Base-by-base conservation (phyloP, 129 eudicot species). In the Logfia minima region DNA sequence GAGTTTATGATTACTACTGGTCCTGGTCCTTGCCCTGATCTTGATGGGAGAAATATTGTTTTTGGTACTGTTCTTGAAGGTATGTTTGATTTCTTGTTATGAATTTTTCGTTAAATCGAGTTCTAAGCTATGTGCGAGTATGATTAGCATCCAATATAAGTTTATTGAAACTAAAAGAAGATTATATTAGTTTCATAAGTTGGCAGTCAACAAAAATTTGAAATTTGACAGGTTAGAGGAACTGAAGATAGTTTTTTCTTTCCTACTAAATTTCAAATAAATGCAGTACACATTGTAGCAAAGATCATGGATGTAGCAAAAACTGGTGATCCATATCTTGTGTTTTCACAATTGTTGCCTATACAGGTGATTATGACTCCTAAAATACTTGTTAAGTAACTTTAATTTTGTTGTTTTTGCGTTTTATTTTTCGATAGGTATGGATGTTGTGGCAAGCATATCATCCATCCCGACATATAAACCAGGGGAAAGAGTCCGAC, bases 1-100 rank as follows among this genome's bases (percentile, higher is more conserved):
- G 99, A 94, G 92, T 94, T 94, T 68, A 69, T 94, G 96, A 89
- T 94, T 16, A 94, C 99, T 18, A 94, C 99, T 6, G 99, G 99
- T 17, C 99, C 99, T 0, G 99, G 92, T 18, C 99, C 99, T 0
- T 91, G 96, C 67, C 99, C 99, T 21, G 88, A 94, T 78, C 97
- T 94, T 63, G 99, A 94, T 82, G 82, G 79, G 14, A 80, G 78
- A 72, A 94, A 94, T 71, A 91, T 94, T 64, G 94, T 94, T 28
- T 94, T 94, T 85, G 99, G 99, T 10, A 29, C 89, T 52, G 99
- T 94, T 67, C 96, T 94, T 77, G 97, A 94, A 91, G 99, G 99
- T 94, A 31, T 79, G 72, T 52, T 39, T 16, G 2, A 58, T 53
- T 34, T 48, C 34, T 53, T 37, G 11, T 26, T 31, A 4, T 10